Conservation (phyloP, 2,329 filamentous ascomycete genomes). For the Gnomoniopsis smithogilvyi region DNA sequence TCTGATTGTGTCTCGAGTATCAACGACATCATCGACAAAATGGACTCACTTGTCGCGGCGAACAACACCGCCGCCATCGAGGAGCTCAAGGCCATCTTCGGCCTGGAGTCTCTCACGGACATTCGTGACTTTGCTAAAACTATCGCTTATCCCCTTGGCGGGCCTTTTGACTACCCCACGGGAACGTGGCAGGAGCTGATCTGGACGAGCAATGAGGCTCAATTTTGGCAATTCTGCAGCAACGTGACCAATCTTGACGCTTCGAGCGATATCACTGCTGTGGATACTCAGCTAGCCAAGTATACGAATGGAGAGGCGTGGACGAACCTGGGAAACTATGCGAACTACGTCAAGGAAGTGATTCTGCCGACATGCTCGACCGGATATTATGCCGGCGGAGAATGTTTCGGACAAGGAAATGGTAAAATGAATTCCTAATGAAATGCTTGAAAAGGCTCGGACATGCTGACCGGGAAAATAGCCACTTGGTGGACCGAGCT, state of each 20-base stretch:
- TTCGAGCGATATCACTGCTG: constrained; percentile 37
- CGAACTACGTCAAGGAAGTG: constrained; percentile 45
- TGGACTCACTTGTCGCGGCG: constrained; percentile 41
- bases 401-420: constrained; percentile 39
- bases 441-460: no score
- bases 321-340: constrained; percentile 49
- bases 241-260: constrained; percentile 46
- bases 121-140: constrained; percentile 44
- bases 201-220: constrained; percentile 41
- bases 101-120: constrained; percentile 40
- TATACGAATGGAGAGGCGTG: constrained; percentile 48
- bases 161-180: constrained; percentile 45
- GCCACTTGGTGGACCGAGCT: constrained; percentile 38
- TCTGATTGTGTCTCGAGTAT: constrained; percentile 47
- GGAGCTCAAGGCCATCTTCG: constrained; percentile 45
- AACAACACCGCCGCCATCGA: constrained; percentile 39
- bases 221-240: constrained; percentile 51
- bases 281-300: constrained; percentile 43
- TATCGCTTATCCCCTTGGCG: constrained; percentile 45
- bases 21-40: constrained; percentile 46
- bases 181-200: constrained; percentile 53
- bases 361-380: constrained; percentile 39
- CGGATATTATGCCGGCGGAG: constrained; percentile 36
- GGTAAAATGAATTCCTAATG: not conserved
- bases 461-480: constrained; percentile 23